Evolutionary conservation across 1,139 yeast species (phyloP), one percentile per base, ranked within the genome.

Genomic region (Arxiozyma heterogenica): DNA sequence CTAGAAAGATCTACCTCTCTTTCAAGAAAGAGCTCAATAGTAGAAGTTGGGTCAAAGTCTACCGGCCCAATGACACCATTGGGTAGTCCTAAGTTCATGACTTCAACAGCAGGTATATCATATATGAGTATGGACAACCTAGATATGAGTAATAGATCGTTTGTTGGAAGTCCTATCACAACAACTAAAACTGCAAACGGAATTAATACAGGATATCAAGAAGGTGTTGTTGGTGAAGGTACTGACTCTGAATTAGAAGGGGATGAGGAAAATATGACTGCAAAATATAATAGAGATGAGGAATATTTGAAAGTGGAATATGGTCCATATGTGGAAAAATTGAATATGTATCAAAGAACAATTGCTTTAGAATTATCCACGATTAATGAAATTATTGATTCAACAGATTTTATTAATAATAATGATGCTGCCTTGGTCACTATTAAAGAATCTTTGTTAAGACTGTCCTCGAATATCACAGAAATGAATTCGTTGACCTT

Each of bases 341-440:
- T 77, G 21, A 69, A 73, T 12, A 73, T 77, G 47, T 64, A 79
- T 43, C 83, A 80, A 63, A 80, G 85, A 54, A 77, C 86, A 5
- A 73, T 85, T 58, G 75, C 75, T 30, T 80, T 85, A 41, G 89
- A 84, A 61, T 69, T 85, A 47, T 63, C 76, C 11, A 79, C 86
- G 0, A 74, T 85, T 47, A 73, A 76, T 38, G 91, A 85, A 51
- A 71, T 84, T 49, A 73, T 84, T 55, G 45, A 51, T 18, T 69
- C 69, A 39, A 53, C 61, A 22, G 54, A 56, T n/a, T 46, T 50
- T 52, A 20, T 18, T 4, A 46, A 50, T 18, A 53, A 55, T 11
- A 57, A 56, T 49, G 54, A 55, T 15, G 63, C 67, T 27, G 59
- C 65, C n/a, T 55, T 70, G 44, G 60, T 55, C 3, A 63, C 66